Conservation (phyloP, 2,329 filamentous ascomycete species). For the Talaromyces rugulosus region DNA sequence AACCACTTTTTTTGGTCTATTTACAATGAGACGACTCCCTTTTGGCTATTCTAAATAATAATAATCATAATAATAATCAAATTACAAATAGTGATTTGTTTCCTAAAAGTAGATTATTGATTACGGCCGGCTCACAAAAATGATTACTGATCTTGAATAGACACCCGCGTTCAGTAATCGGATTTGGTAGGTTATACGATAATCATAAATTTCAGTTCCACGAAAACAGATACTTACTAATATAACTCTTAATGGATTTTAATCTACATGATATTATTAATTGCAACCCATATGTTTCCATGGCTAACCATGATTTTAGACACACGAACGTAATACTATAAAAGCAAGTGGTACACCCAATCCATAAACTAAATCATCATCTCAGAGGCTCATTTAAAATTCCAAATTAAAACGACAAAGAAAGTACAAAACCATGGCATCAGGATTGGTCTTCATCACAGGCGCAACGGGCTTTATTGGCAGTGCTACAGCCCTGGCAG, state of each 20-base stretch:
- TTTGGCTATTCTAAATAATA: too few relatives aligned
- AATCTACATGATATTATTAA: not conserved
- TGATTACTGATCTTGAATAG: not conserved
- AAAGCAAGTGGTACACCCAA: not conserved
- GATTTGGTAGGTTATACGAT: not conserved
- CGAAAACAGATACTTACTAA: not conserved
- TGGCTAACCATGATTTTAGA: not conserved
- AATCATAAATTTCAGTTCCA: not conserved
- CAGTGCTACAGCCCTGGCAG: constrained; percentile 8
- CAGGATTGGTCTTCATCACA: constrained; percentile 18
- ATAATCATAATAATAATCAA: too few relatives aligned
- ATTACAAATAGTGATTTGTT: not conserved
- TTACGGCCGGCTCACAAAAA: not conserved
- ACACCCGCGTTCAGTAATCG: not conserved
- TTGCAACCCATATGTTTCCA: not conserved
- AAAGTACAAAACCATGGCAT: not conserved
- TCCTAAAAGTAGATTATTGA: not conserved
- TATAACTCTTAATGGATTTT: not conserved
- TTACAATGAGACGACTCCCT: too few relatives aligned
- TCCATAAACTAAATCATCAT: not conserved
- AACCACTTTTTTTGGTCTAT: too few relatives aligned
- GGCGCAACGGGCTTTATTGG: constrained; percentile 23
- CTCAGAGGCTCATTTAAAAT: not conserved
- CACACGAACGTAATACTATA: not conserved
- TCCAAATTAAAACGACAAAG: not conserved